These are phyloP conservation scores for Phtheirospermum japonicum DNA, from an alignment of 257 asterid species.

Conservation along the genomic window DNA sequence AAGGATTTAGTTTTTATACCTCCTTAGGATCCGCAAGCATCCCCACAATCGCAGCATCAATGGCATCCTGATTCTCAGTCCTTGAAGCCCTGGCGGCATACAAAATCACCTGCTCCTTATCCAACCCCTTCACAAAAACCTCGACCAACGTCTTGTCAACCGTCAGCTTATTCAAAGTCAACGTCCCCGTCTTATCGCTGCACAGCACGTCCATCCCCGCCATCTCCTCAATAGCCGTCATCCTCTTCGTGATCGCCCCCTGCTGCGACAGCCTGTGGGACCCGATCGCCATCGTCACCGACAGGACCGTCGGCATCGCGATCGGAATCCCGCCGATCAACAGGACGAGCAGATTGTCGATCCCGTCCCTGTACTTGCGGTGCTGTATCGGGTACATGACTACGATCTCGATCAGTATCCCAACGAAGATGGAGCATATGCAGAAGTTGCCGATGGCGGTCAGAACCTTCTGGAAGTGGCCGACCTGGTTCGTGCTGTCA, in stretches of 20 bases:
- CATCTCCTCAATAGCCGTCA: constrained; percentile 96
- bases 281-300: constrained; percentile 94
- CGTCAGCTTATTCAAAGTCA: constrained; percentile 78
- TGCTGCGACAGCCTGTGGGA: constrained; percentile 91
- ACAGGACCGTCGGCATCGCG: constrained; percentile 85
- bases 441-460: constrained; percentile 95
- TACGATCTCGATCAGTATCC: constrained; percentile 69
- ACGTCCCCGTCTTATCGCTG: constrained; percentile 92
- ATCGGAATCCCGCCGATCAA: constrained; percentile 93
- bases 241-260: constrained; percentile 94
- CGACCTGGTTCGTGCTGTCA: constrained; percentile 89
- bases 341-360: constrained; percentile 79
- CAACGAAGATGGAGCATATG: constrained; percentile 79
- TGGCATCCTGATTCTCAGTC: constrained; percentile 85
- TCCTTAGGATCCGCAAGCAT: constrained; percentile 54
- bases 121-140: constrained; percentile 64
- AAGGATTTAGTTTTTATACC: constrained; percentile 18
- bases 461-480: constrained; percentile 92
- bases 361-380: constrained; percentile 75
- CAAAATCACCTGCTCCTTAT: constrained; percentile 61
- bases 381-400: constrained; percentile 92
- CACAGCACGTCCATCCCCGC: constrained; percentile 97
- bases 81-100: constrained; percentile 93
- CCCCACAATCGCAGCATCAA: constrained; percentile 55
- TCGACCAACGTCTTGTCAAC: constrained; percentile 72